Percentiles rank a stretch among this genome's conserved stretches.
Evolutionary conservation across 306 rosid genomes (phyloP).

Genomic region (Prinsepia uniflora): DNA sequence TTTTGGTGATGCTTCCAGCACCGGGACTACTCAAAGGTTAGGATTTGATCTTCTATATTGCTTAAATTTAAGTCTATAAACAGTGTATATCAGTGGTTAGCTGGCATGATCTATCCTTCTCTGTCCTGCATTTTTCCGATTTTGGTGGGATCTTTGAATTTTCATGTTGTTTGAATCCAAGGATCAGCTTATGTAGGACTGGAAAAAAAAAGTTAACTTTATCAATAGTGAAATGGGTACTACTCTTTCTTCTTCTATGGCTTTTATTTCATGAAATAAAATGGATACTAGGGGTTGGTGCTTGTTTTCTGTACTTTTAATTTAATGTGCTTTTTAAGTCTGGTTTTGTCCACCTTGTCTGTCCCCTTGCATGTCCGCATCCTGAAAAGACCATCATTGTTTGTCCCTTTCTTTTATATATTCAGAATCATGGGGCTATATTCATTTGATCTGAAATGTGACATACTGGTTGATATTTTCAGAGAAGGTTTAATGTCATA

Average conservation of each 20-base stretch:
- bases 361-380: background rate
- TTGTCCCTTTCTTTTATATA: background rate
- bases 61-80: background rate
- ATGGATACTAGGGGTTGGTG: background rate
- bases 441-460: slow-evolving; percentile 15
- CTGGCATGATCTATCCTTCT: background rate
- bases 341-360: background rate
- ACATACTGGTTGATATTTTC: slow-evolving; percentile 31
- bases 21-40: slow-evolving; percentile 46
- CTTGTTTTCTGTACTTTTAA: background rate
- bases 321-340: background rate
- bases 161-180: too few species aligned
- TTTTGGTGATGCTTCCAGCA: slow-evolving; percentile 35
- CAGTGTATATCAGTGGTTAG: background rate
- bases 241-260: background rate
- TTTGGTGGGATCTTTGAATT: too few species aligned
- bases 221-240: background rate
- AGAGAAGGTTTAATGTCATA: slow-evolving; percentile 98
- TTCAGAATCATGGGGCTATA: background rate
- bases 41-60: slow-evolving; percentile 4
- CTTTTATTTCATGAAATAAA: background rate
- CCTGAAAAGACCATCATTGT: background rate
- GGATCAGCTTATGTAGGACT: too few species aligned
- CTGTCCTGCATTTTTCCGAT: background rate
- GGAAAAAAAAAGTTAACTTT: background rate